Base-by-base conservation (phyloP, 768 basidiomycete genomes). In the Termitomyces sp. region DNA sequence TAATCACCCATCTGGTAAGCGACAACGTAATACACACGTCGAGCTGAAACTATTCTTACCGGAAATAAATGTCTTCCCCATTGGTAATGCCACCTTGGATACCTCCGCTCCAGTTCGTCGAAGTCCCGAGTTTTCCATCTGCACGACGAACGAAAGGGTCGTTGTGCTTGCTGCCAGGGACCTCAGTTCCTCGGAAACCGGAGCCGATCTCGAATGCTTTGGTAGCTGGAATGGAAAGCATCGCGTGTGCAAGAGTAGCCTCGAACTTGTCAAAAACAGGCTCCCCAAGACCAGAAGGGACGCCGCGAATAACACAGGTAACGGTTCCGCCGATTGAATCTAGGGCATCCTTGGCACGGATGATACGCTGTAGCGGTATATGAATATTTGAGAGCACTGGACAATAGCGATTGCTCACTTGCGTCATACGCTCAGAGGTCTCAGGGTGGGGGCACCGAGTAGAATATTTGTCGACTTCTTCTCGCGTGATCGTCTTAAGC, bases 311-410 rank as follows among this genome's bases (percentile, higher is more conserved):
- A 39, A 98, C 92, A 70, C 97, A 98, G 56, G 94, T 98, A 54
- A 98, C 85, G 2, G 92, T 96, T n/a, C 97, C 97, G 51, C 97
- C 97, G 61, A 99, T 95, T 3, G 96, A 98, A 76, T 99, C 97
- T 55, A 84, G 76, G 2, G 84, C 80, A 20, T 92, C 87, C 72
- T 98, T 98, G 36, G 97, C 94, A 54, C 90, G 88, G 63, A 97
- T 79, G 70, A 99, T 98, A 62, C 94, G 88, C 94, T 97, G 64
- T 8, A 58, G 20, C 33, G 28, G 29, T 29, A 24, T 28, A 37
- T 39, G 24, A 54, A 51, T 31, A 39, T 51, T 33, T 47, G 54
- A 52, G 56, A 55, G 20, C 18, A 57, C 16, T 47, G 48, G 31
- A 31, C 5, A 50, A 22, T 24, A 13, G 16, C 22, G 20, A 31